Evolutionary conservation across 495 filamentous ascomycete species (phyloP), one percentile per base, ranked within the genome.

Genomic region (Pyrenopolyporus hunteri): DNA sequence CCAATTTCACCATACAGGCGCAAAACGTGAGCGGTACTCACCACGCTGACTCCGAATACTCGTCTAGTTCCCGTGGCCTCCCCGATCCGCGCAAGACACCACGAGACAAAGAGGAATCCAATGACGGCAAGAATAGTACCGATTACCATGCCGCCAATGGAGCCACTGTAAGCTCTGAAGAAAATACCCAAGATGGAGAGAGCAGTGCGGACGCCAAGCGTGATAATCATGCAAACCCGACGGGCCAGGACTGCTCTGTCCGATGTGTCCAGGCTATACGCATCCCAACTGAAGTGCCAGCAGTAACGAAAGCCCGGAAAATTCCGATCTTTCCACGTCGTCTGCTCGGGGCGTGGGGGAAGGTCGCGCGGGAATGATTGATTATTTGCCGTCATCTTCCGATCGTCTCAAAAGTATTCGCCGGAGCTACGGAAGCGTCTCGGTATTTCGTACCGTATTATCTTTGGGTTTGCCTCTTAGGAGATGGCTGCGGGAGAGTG

Each of bases 281-380:
- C 57, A 22, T 62, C 45, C 63, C 63, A 66, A 19, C 52, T 66
- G 25, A 67, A 59, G 33, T 22, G 14, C 51, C 57, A 67, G 33
- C 57, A 62, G 26, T 45, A 33, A 22, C 52, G 51, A 29, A 57
- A 47, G 39, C 53, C 57, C 9, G 63, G 57, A 17, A 45, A 62
- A 23, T 48, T 66, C 10, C 63, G 58, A 9, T 49, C 35, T 33
- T 36, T 52, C 51, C 57, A 58, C 36, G 57, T 43, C n/a, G 31
- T 43, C 22, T 25, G 42, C 16, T 37, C 36, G 4, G 59, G 52
- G 28, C 59, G 59, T 14, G 59, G 52, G 14, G 59, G 59, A 10
- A 63, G 52, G 22, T 57, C 59, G 29, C 52, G 35, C 11, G 59
- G 45, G 26, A 63, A 57, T 13, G 31, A 8, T 8, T 7, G n/a